Evolutionary conservation across 495 filamentous ascomycete genomes (phyloP).

Genomic region (Pseudevernia furfuracea): DNA sequence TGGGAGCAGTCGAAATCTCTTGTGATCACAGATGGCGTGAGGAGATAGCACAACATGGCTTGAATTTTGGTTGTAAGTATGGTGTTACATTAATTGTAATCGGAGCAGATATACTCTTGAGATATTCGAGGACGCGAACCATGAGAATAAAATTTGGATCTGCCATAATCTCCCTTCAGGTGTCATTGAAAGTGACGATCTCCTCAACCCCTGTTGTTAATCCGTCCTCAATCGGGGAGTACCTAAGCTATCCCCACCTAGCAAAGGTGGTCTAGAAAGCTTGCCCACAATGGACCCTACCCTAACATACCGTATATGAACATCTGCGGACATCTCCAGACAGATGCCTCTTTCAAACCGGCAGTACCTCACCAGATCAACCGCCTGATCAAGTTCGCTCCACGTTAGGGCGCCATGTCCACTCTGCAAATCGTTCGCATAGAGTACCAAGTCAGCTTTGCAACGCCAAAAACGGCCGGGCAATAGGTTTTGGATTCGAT

Average conservation of each 20-base stretch:
- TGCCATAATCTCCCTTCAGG: neutral
- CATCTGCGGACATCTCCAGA: neutral
- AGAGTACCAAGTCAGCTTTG: neutral
- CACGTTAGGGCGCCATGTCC: neutral
- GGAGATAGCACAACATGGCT: neutral
- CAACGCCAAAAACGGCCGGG: neutral
- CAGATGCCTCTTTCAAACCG: neutral
- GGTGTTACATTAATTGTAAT: neutral
- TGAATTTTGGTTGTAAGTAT: conserved; percentile 5
- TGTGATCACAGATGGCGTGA: neutral
- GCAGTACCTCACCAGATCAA: neutral
- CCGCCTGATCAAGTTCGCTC: neutral
- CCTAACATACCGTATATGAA: neutral
- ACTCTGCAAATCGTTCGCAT: neutral
- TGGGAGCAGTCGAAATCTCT: conserved; percentile 38
- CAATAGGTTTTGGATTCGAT: neutral
- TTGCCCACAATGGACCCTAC: neutral
- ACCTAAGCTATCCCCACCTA: neutral
- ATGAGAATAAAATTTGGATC: neutral
- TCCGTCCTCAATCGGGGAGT: neutral
- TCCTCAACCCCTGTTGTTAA: neutral
- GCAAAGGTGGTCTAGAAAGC: neutral
- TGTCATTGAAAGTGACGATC: neutral
- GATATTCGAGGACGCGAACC: neutral
- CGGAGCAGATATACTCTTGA: neutral